Conservation (phyloP, 75 land plant species). For the Larix kaempferi region DNA sequence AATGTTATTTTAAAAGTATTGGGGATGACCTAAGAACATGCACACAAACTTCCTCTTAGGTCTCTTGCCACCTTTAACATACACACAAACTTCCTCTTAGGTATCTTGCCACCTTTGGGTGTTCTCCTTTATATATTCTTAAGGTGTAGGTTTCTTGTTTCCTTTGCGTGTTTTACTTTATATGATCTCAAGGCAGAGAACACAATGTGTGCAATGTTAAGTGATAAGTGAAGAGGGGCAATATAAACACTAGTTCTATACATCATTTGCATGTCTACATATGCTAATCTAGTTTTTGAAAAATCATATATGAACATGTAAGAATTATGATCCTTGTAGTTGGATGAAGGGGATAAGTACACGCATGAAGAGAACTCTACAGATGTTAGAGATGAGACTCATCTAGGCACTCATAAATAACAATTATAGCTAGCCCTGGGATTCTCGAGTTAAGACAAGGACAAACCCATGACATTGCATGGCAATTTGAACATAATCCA, state of each 20-base stretch:
- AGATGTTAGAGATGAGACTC: no score
- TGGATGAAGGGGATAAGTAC: slow-evolving; percentile 78
- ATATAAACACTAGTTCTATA: slow-evolving; percentile 96
- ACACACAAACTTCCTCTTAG: no score
- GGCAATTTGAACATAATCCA: slow-evolving; percentile 86
- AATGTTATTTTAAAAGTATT: no score
- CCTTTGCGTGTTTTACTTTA: slow-evolving; percentile 57
- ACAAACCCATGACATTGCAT: slow-evolving; percentile 65
- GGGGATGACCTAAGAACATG: no score
- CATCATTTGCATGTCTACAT: slow-evolving; percentile 91
- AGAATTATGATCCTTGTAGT: slow-evolving; percentile 80
- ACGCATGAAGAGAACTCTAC: slow-evolving; percentile 93
- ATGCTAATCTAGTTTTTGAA: slow-evolving; percentile 75
- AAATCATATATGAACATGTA: slow-evolving; percentile 93
- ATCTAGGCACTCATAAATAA: slow-evolving; percentile 91
- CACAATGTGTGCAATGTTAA: slow-evolving; percentile 68
- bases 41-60: no score
- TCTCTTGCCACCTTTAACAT: no score
- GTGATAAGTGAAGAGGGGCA: slow-evolving; percentile 83
- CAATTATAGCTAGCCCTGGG: slow-evolving; percentile 76
- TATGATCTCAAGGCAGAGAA: slow-evolving; percentile 88
- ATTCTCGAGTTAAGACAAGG: slow-evolving; percentile 76
- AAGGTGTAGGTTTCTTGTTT: slow-evolving; percentile 77
- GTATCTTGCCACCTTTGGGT: no score
- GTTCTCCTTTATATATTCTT: no score